Percentiles rank a stretch among this genome's conserved stretches.
Evolutionary conservation across 2,329 filamentous ascomycete genomes (phyloP).

Genomic region (Botrytis paeoniae): DNA sequence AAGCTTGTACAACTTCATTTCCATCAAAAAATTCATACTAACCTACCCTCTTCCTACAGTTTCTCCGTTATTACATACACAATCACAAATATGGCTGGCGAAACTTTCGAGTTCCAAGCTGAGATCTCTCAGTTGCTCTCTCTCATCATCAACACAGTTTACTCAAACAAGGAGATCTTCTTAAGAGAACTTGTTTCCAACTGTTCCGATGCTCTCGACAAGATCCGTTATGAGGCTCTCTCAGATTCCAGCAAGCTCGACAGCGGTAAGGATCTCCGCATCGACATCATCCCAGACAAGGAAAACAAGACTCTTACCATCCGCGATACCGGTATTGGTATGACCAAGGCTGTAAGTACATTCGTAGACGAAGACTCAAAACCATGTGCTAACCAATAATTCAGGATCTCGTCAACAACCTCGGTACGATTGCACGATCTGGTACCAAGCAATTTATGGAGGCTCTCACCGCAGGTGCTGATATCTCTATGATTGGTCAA

Average conservation of each 20-base stretch:
- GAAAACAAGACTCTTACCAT: slow-evolving; percentile 97
- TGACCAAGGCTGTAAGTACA: slow-evolving; percentile 95
- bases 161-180: slow-evolving; percentile 99
- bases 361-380: neutral
- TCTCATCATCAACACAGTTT: slow-evolving; percentile 99
- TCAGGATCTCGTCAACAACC: slow-evolving; percentile 98
- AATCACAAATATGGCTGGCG: slow-evolving; percentile 68
- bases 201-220: slow-evolving; percentile 97
- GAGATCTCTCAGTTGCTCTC: slow-evolving; percentile 99
- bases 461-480: slow-evolving; percentile 94
- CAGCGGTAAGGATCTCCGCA: slow-evolving; percentile 93
- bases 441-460: slow-evolving; percentile 99
- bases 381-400: slow-evolving; percentile 40
- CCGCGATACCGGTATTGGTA: slow-evolving; percentile 97
- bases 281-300: slow-evolving; percentile 98
- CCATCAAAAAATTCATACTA: neutral
- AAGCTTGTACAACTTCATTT: neutral
- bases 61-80: slow-evolving; percentile 20
- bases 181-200: slow-evolving; percentile 98
- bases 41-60: neutral
- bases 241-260: slow-evolving; percentile 98
- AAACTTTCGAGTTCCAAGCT: slow-evolving; percentile 99
- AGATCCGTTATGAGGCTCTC: slow-evolving; percentile 98
- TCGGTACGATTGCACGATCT: slow-evolving; percentile 98
- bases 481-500: slow-evolving; percentile 99